These are phyloP conservation scores for Rhizoclosmatium sp. DNA, from an alignment of 192 early-diverging fungal species.

Conservation along the genomic window DNA sequence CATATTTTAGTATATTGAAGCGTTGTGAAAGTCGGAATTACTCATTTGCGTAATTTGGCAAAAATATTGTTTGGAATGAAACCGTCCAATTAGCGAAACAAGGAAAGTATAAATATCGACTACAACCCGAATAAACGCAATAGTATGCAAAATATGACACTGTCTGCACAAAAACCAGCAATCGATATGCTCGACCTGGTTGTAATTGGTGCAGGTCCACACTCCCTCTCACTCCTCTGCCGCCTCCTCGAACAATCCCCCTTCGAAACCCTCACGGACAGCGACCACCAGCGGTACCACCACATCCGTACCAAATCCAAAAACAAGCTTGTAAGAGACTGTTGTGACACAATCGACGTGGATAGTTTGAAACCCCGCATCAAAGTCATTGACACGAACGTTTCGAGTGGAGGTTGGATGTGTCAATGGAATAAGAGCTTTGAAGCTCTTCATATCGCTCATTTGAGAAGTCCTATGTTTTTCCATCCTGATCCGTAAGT, in stretches of 20 bases:
- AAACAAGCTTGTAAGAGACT: background rate
- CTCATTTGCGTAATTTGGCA: no score
- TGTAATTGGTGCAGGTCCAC: slow-evolving; percentile 39
- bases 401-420: slow-evolving; percentile 15
- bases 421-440: slow-evolving; percentile 12
- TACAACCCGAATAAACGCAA: no score
- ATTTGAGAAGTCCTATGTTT: slow-evolving; percentile 29
- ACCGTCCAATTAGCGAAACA: no score
- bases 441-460: slow-evolving; percentile 10
- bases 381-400: background rate
- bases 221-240: slow-evolving; percentile 35
- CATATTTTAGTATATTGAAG: no score
- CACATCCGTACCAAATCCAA: background rate
- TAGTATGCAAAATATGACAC: no score
- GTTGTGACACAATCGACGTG: background rate
- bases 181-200: slow-evolving; percentile 33
- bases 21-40: no score
- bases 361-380: background rate
- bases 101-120: no score
- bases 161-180: background rate
- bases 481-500: slow-evolving; percentile 28
- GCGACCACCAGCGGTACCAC: slow-evolving; percentile 6
- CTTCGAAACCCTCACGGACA: slow-evolving; percentile 14
- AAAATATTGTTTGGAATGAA: no score
- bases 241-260: slow-evolving; percentile 37